A percentile compares a stretch with the other conserved stretches of the same genome.
phyloP scores from a whole-genome alignment of 495 filamentous ascomycete species.

The Parathielavia appendiculata region DNA sequence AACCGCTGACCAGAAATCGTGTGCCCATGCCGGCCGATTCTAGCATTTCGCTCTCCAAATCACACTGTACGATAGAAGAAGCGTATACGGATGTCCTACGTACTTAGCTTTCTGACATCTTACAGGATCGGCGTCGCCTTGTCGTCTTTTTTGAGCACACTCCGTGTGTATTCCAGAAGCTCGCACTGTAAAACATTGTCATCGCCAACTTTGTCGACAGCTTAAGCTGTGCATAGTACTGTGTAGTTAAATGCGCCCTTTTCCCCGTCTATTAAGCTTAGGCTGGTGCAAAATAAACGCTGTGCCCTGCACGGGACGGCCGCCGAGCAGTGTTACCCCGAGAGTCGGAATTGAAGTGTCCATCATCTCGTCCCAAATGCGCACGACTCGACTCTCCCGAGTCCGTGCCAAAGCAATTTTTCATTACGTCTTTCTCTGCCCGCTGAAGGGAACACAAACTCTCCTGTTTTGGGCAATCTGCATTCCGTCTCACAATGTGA shows the following conservation, averaged over 20 bases:
- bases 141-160: neutral
- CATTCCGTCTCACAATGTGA: too few species aligned
- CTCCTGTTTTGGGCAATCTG: too few species aligned
- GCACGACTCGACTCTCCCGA: neutral
- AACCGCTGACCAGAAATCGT: neutral
- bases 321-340: neutral
- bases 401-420: neutral
- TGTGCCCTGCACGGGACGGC: too few species aligned
- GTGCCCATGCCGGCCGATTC: neutral
- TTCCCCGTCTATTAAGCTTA: neutral
- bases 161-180: neutral
- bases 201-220: neutral
- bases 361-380: neutral
- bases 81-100: neutral
- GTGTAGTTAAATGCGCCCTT: too few species aligned
- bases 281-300: neutral
- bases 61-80: neutral
- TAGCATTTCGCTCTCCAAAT: neutral
- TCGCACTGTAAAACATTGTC: neutral
- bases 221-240: too few species aligned
- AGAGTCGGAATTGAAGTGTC: constrained; percentile 3
- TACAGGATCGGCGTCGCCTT: constrained; percentile 1
- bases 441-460: too few species aligned
- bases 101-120: neutral
- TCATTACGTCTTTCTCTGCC: too few species aligned